Base-by-base conservation (phyloP, 495 filamentous ascomycete species). In the Annulohypoxylon bovei region DNA sequence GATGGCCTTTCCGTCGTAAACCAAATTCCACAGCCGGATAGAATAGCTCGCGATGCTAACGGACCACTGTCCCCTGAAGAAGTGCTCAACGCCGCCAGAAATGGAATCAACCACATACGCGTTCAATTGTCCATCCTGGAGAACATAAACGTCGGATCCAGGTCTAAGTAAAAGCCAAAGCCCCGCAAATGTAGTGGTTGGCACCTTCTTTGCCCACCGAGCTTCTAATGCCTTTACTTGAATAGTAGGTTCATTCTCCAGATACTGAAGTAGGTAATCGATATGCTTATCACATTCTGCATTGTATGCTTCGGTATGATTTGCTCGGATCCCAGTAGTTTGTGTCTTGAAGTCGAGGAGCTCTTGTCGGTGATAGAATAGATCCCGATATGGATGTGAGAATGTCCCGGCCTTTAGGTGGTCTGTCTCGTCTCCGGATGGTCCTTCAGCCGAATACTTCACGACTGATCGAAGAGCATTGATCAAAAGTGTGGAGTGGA, bases 11-110 rank as follows among this genome's bases (percentile, higher is more conserved):
- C 37, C 37, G 8, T 64, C 25, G 12, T 64, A 64, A 6, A 32
- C 35, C 11, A 64, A n/a, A 35, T 64, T 62, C 59, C 59, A 62
- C 14, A 62, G 20, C 3, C 58, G 42, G 32, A 62, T 50, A 12
- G 18, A 22, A 20, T 62, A 62, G 11, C 42, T 50, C 30, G 27
- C 22, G 18, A 62, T 42, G 1, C 23, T 62, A 28, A n/a, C 12
- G 27, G 58, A 32, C 58, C 58, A 62, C n/a, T 35, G 5, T 18
- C 28, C 27, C 5, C 30, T 39, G 16, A 37, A 50, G 20, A 62
- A 47, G 6, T 50, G 42, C 28, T 62, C 28, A n/a, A 62, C 42
- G 0, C 58, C 58, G 4, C 44, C 30, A 5, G 30, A 49, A 14
- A 62, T 30, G 1, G 42, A 30, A 35, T 62, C 58, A 4, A 62